phyloP scores from a whole-genome alignment of 441 rosid species.

The Erodium moschatum region DNA sequence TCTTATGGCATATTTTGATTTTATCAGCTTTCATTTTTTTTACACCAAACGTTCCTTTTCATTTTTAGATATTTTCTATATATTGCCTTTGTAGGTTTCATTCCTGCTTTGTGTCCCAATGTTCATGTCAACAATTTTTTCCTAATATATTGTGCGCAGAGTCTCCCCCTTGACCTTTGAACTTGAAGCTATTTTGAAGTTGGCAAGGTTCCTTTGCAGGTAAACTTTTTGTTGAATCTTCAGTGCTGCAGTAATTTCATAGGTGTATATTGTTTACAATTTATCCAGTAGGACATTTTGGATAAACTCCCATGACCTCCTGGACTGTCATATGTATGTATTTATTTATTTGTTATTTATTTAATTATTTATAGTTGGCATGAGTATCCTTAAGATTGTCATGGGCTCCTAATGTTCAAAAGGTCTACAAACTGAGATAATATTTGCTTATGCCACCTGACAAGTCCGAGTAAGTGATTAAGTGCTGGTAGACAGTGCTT shows the following conservation, averaged over 20 bases:
- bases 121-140: not conserved
- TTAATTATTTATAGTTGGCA: not conserved
- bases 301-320: not conserved
- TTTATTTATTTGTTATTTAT: not conserved
- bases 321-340: not conserved
- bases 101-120: not conserved
- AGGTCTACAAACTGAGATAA: not conserved
- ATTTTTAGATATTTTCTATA: not conserved
- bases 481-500: not conserved
- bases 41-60: not conserved
- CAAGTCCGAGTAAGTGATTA: not conserved
- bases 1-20: not conserved
- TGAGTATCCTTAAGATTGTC: not conserved
- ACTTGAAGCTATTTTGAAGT: conserved; percentile 84
- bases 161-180: conserved; percentile 96
- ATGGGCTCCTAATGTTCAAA: not conserved
- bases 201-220: conserved; percentile 97
- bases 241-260: not conserved
- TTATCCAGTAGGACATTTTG: not conserved
- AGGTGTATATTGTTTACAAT: not conserved
- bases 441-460: not conserved
- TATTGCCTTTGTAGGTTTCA: not conserved
- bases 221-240: conserved; percentile 21
- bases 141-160: conserved; percentile 32
- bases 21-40: not conserved